phyloP scores from a whole-genome alignment of 2,329 filamentous ascomycete species.

The Ophiostoma montium region DNA sequence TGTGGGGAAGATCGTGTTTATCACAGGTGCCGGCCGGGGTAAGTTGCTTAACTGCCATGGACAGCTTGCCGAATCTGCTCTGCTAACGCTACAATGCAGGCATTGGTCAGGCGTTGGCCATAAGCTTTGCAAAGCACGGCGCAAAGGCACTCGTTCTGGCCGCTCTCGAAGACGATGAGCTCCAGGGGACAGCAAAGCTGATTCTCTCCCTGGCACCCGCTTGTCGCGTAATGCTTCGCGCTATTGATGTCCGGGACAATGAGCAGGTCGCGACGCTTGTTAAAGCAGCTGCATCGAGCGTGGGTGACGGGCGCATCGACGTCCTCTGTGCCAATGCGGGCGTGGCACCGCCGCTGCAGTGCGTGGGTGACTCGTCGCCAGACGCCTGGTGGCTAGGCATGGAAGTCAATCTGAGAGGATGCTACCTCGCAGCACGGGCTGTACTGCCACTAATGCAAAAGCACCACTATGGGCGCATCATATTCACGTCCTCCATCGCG shows the following conservation, averaged over 20 bases:
- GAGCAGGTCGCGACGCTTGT: neutral
- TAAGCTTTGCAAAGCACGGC: neutral
- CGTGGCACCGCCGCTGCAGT: neutral
- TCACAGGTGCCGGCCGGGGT: neutral
- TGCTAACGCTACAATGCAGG: neutral
- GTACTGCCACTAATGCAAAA: neutral
- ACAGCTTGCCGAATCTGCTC: neutral
- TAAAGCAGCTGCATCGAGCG: neutral
- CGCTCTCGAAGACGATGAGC: neutral
- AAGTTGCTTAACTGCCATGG: neutral
- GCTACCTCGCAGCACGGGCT: neutral
- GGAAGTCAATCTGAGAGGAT: neutral
- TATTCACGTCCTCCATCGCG: neutral
- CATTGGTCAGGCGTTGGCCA: neutral
- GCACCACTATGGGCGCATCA: neutral
- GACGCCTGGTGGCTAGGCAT: neutral
- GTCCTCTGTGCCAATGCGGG: neutral
- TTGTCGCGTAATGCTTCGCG: neutral
- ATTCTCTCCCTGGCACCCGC: neutral
- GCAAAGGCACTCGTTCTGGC: neutral
- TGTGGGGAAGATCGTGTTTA: neutral
- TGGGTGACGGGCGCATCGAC: neutral
- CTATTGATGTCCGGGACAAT: neutral
- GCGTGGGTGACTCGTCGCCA: neutral
- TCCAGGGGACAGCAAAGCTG: neutral